Conservation (phyloP, 2,329 filamentous ascomycete species). For the Neonectria punicea region DNA sequence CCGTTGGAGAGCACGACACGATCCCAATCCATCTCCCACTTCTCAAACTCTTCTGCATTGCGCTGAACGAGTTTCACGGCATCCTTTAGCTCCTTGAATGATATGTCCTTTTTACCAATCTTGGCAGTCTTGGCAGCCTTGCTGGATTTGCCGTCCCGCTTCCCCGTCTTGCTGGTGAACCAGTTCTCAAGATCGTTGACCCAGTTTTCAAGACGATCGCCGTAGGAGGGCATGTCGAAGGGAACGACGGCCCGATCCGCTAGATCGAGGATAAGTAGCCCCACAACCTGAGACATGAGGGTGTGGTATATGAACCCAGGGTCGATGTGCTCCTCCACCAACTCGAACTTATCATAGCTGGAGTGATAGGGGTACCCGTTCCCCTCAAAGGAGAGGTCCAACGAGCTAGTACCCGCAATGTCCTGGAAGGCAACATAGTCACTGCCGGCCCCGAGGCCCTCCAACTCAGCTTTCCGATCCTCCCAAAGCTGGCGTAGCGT, state of each 20-base stretch:
- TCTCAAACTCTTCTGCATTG: slow-evolving; percentile 68
- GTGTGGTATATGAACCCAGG: slow-evolving; percentile 85
- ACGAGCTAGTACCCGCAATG: slow-evolving; percentile 86
- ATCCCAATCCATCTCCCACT: slow-evolving; percentile 84
- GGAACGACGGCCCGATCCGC: slow-evolving; percentile 84
- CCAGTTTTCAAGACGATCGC: slow-evolving; percentile 71
- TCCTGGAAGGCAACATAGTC: slow-evolving; percentile 94
- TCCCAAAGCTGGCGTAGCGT: slow-evolving; percentile 83
- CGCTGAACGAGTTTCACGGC: slow-evolving; percentile 69
- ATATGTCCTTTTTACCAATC: slow-evolving; percentile 29
- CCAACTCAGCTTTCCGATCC: slow-evolving; percentile 67
- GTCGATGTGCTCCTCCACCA: slow-evolving; percentile 84
- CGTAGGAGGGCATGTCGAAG: slow-evolving; percentile 82
- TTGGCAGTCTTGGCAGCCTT: slow-evolving; percentile 29
- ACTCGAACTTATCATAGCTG: slow-evolving; percentile 90
- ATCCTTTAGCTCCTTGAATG: slow-evolving; percentile 54
- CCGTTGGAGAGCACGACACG: slow-evolving; percentile 74
- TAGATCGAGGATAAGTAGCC: slow-evolving; percentile 85
- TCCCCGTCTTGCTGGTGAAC: slow-evolving; percentile 61
- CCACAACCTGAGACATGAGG: slow-evolving; percentile 81
- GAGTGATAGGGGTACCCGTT: slow-evolving; percentile 77
- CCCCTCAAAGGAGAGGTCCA: slow-evolving; percentile 84
- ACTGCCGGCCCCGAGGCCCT: slow-evolving; percentile 76
- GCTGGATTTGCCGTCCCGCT: slow-evolving; percentile 39
- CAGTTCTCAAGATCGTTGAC: slow-evolving; percentile 74